These are phyloP conservation scores for Tuber brumale DNA, from an alignment of 495 filamentous ascomycete genomes.

Conservation along the genomic window DNA sequence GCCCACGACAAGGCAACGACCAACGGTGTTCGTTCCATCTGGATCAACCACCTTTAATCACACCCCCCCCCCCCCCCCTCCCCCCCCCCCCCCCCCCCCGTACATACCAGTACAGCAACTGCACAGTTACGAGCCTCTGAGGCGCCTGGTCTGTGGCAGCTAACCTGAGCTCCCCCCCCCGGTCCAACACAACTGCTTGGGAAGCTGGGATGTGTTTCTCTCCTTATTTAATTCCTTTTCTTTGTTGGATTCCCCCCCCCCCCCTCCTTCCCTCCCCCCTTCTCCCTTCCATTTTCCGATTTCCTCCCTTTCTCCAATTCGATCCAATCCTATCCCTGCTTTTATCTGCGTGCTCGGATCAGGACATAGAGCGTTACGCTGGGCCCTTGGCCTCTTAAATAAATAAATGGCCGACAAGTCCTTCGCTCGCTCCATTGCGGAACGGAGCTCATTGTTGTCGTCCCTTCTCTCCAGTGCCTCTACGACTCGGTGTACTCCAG, in stretches of 20 bases:
- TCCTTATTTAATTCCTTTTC: too few relatives aligned
- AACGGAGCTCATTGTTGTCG: conserved; percentile 22
- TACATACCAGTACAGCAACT: neutral
- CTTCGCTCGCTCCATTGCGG: conserved; percentile 33
- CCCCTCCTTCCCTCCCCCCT: neutral
- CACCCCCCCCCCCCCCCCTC: conserved; percentile 25
- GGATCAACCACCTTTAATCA: conserved; percentile 30
- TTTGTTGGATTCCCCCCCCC: too few relatives aligned
- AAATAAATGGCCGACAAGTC: conserved; percentile 36
- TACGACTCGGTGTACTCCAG: conserved; percentile 11
- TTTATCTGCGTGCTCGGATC: conserved; percentile 35
- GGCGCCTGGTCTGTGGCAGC: conserved; percentile 5
- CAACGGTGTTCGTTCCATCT: conserved; percentile 33
- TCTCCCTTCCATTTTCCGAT: neutral
- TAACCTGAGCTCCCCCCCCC: neutral
- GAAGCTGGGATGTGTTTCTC: too few relatives aligned
- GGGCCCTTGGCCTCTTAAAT: conserved; percentile 21
- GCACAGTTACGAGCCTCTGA: neutral
- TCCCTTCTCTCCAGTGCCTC: conserved; percentile 13
- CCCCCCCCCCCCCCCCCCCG: neutral
- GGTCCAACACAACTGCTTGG: too few relatives aligned
- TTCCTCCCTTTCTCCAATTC: conserved; percentile 7
- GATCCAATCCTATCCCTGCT: conserved; percentile 36
- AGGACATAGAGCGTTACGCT: conserved; percentile 29
- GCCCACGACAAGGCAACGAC: conserved; percentile 4